These are phyloP conservation scores for Metschnikowia baotianmanensis DNA, from an alignment of 805 yeast species.

Conservation along the genomic window DNA sequence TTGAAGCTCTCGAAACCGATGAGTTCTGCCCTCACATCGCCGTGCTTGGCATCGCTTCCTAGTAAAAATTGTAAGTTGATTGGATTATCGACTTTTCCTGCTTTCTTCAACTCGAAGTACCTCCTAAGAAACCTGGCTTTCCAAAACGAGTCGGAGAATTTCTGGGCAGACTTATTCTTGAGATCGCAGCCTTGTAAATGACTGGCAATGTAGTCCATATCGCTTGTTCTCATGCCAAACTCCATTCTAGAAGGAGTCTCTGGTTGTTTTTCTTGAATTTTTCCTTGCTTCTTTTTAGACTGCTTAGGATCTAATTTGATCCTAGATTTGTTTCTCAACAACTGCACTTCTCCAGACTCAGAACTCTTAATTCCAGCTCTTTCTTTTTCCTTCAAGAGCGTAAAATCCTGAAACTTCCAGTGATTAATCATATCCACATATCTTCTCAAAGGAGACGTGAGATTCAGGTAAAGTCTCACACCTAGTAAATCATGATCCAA, in stretches of 20 bases:
- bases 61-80: constrained; percentile 25
- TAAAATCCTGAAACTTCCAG: constrained; percentile 50
- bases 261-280: not conserved
- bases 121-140: constrained; percentile 33
- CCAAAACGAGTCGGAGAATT: constrained; percentile 35
- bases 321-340: not conserved
- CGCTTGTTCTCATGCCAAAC: constrained; percentile 12
- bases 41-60: constrained; percentile 27
- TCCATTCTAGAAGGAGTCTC: not conserved
- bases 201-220: constrained; percentile 36
- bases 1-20: constrained; percentile 25
- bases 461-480: constrained; percentile 59
- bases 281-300: not conserved
- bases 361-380: not conserved
- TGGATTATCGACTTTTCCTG: constrained; percentile 18
- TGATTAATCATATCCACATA: constrained; percentile 54
- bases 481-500: constrained; percentile 62
- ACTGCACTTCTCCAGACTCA: not conserved
- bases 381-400: constrained; percentile 2
- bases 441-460: constrained; percentile 51
- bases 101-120: constrained; percentile 22
- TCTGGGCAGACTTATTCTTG: constrained; percentile 29
- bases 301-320: not conserved
- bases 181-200: constrained; percentile 47
- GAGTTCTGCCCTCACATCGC: constrained; percentile 26